phyloP scores from a whole-genome alignment of 2,329 filamentous ascomycete species.

The Diplodia intermedia region DNA sequence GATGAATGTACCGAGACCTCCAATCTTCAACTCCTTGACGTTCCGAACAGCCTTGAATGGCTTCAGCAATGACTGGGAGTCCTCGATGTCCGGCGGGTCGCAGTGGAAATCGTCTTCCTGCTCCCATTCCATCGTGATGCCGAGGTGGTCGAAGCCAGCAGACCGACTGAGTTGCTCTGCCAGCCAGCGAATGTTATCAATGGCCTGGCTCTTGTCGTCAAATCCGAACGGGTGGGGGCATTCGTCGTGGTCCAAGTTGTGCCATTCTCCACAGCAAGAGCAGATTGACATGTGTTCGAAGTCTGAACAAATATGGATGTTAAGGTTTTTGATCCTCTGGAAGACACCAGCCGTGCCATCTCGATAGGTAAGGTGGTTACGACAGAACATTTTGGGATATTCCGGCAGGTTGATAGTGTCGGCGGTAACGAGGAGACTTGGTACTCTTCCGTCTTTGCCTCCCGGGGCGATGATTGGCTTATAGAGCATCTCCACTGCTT shows the following conservation, averaged over 20 bases:
- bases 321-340: neutral
- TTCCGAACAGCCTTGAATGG: conserved; percentile 3
- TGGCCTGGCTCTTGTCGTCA: neutral
- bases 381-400: conserved; percentile 9
- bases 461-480: neutral
- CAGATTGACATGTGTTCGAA: neutral
- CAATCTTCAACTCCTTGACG: neutral
- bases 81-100: neutral
- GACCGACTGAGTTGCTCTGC: neutral
- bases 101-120: no score
- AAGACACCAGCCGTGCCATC: neutral
- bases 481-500: conserved; percentile 12
- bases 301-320: neutral
- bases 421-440: neutral
- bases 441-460: neutral
- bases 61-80: neutral
- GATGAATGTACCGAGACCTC: neutral
- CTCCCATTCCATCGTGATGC: neutral
- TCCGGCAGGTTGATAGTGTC: neutral
- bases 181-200: conserved; percentile 6
- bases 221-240: neutral
- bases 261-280: neutral
- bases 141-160: neutral
- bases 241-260: fast-evolving
- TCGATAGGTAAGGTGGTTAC: neutral